A percentile compares a stretch with the other conserved stretches of the same genome.
Conservation (phyloP, 306 rosid species). For the Casuarina cunninghamiana region DNA sequence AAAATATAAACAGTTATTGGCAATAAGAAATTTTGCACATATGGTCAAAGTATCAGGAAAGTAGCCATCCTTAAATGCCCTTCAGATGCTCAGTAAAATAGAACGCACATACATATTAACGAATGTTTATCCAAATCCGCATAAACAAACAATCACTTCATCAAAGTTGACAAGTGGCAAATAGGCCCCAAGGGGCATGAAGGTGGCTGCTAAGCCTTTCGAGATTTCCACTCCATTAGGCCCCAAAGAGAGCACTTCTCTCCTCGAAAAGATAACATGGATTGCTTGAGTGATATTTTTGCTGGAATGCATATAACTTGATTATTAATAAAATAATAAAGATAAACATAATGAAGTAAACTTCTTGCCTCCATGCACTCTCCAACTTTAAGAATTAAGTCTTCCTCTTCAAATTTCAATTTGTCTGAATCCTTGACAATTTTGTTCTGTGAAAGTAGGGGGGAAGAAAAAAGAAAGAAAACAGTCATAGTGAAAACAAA, state of each 20-base stretch:
- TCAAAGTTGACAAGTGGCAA: background rate
- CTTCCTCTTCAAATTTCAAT: constrained; percentile 70
- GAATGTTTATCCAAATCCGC: background rate
- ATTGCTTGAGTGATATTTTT: constrained; percentile 2
- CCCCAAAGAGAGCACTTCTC: constrained; percentile 22
- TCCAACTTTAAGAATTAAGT: constrained; percentile 90
- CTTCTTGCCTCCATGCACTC: constrained; percentile 82
- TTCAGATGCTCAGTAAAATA: constrained; percentile 12
- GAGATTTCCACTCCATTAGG: constrained; percentile 22
- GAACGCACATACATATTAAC: background rate
- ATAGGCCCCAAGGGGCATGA: background rate
- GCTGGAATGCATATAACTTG: background rate
- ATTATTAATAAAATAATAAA: constrained; percentile 13
- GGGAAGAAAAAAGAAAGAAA: constrained; percentile 25
- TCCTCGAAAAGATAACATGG: background rate
- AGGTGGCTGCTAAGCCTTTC: constrained; percentile 12
- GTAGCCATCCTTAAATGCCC: constrained; percentile 8
- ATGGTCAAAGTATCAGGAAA: constrained; percentile 10
- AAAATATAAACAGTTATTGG: constrained; percentile 10
- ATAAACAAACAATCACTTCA: background rate
- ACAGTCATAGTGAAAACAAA: background rate
- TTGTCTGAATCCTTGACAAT: constrained; percentile 67
- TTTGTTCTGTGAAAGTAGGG: constrained; percentile 55
- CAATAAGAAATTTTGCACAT: constrained; percentile 11
- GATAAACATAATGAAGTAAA: constrained; percentile 2